Conservation (phyloP, 495 filamentous ascomycete species). For the Hypoxylon fuscum region DNA sequence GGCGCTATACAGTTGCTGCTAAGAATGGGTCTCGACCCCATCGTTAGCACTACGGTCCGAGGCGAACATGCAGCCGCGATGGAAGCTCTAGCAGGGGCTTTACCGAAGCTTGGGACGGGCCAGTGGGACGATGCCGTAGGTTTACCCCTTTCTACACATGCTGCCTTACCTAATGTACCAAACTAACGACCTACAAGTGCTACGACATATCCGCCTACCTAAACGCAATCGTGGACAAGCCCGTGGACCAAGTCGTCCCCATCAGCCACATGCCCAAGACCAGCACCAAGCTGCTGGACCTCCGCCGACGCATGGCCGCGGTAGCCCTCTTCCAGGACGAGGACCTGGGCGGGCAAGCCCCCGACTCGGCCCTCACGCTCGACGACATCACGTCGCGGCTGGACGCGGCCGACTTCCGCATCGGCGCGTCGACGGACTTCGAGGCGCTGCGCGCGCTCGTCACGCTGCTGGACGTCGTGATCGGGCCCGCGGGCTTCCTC, state of each 20-base stretch:
- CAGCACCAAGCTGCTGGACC: conserved; percentile 62
- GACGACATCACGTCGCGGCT: conserved; percentile 61
- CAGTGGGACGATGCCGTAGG: conserved; percentile 44
- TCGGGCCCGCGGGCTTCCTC: conserved; percentile 74
- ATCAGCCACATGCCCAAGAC: conserved; percentile 67
- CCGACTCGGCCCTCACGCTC: conserved; percentile 60
- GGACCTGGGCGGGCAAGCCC: conserved; percentile 52
- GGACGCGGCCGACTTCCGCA: conserved; percentile 51
- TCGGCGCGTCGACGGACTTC: conserved; percentile 67
- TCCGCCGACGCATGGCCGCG: conserved; percentile 78
- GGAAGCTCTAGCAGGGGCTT: conserved; percentile 30
- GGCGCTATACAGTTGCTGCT: conserved; percentile 57
- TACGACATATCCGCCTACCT: conserved; percentile 62
- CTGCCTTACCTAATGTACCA: conserved; percentile 27
- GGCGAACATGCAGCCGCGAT: conserved; percentile 44
- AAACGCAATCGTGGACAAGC: conserved; percentile 58
- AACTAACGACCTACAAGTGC: conserved; percentile 52
- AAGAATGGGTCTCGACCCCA: conserved; percentile 67
- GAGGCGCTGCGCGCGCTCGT: conserved; percentile 68
- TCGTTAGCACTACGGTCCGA: conserved; percentile 55
- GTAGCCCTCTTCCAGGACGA: conserved; percentile 70
- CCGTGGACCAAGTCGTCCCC: conserved; percentile 65
- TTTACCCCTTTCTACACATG: conserved; percentile 3
- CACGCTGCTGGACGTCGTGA: conserved; percentile 73
- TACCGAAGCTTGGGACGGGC: conserved; percentile 20